phyloP scores from a whole-genome alignment of 2,329 filamentous ascomycete genomes.

The Hansfordia pulvinata region DNA sequence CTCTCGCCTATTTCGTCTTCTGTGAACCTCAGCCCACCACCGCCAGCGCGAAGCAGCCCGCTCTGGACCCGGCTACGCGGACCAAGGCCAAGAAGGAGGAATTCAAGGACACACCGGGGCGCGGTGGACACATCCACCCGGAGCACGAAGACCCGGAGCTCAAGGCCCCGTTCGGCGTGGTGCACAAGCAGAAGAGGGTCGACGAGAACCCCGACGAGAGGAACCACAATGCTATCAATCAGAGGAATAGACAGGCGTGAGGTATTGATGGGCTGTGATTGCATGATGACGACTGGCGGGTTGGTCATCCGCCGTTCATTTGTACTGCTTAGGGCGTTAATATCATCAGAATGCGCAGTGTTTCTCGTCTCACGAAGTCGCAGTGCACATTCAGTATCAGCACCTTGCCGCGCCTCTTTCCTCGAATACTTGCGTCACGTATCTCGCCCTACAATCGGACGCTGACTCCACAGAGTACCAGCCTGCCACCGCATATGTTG shows the following conservation, averaged over 20 bases:
- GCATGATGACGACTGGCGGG: neutral
- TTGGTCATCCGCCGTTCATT: too few relatives aligned
- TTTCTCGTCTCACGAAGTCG: neutral
- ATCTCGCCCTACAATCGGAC: too few relatives aligned
- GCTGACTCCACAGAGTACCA: too few relatives aligned
- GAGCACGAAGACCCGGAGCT: neutral
- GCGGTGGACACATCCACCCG: too few relatives aligned
- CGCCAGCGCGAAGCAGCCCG: neutral
- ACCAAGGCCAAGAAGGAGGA: neutral
- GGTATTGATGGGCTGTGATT: neutral
- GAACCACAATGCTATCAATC: neutral
- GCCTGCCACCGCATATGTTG: too few relatives aligned
- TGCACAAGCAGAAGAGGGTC: slow-evolving; percentile 1
- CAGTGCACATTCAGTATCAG: neutral
- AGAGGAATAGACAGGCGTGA: neutral
- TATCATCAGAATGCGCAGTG: too few relatives aligned
- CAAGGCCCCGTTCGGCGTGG: neutral
- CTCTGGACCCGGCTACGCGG: neutral
- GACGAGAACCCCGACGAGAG: slow-evolving; percentile 1
- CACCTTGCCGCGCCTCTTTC: neutral
- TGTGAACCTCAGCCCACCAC: neutral
- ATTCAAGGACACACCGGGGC: too few relatives aligned
- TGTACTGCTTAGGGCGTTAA: too few relatives aligned
- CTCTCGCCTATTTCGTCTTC: neutral
- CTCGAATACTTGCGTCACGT: too few relatives aligned